Evolutionary conservation across 495 filamentous ascomycete species (phyloP), one percentile per base, ranked within the genome.

Genomic region (Penicillium steckii): DNA sequence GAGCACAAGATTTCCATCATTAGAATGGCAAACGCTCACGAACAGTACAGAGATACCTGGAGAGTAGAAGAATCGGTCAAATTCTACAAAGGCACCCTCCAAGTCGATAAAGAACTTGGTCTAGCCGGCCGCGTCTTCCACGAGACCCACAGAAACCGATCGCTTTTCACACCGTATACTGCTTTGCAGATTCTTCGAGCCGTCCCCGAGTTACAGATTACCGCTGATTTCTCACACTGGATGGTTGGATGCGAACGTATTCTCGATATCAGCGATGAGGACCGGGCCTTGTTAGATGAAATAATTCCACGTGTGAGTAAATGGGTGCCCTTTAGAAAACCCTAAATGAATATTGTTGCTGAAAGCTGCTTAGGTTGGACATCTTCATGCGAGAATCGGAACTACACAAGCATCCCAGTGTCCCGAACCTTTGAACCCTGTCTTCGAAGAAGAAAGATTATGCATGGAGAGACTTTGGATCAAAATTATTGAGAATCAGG

Each of bases 361-460:
- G 29, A 32, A 10, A 32, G 29, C 9, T 10, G 1, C 12, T 9
- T 19, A 68, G 62, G 65, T 68, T 8, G 46, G 48, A n/a, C 62
- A 68, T 38, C 63, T 66, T 9, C 65, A 68, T 23, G 44, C 65
- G 0, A 47, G 65, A 55, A 68, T 62, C 8, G 65, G 65, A 29
- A 68, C 65, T 27, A 66, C 60, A 3, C 62, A 68, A 29, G 57
- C 65, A 3, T 68, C 65, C 7, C 65, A 68, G 26, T 64, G 60
- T 24, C 65, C 65, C 0, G 60, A 68, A 6, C 65, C 65, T 3
- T 41, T 57, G 1, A 60, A 66, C 41, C 53, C 57, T 1, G 42
- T 53, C 19, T 68, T 66, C 15, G 52, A 54, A 15, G 32, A 58
- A 26, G 65, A 68, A 37, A 49, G 58, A 41, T n/a, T 49, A 4